Percentiles rank a stretch among this genome's conserved stretches.
Conservation (phyloP, 2,329 filamentous ascomycete species). For the Fusarium sp. region DNA sequence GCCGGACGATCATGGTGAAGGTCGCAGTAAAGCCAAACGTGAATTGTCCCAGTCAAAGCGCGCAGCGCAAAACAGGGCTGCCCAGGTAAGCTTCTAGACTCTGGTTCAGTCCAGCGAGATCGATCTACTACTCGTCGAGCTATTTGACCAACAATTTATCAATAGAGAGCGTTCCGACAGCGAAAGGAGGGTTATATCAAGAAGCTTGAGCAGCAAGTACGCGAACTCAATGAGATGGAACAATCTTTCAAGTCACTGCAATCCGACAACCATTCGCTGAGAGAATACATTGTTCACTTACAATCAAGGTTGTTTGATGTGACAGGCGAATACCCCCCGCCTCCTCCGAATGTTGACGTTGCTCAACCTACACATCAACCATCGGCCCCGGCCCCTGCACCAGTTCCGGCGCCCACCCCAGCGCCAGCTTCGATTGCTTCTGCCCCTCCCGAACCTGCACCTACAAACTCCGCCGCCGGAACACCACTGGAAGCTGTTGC, state of each 20-base stretch:
- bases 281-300: slow-evolving; percentile 92
- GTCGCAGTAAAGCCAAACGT: slow-evolving; percentile 84
- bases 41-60: slow-evolving; percentile 96
- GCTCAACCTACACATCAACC: slow-evolving; percentile 46
- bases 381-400: slow-evolving; percentile 40
- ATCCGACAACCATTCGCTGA: slow-evolving; percentile 87
- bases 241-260: slow-evolving; percentile 84
- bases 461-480: slow-evolving; percentile 48
- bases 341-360: slow-evolving; percentile 83
- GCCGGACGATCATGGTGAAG: slow-evolving; percentile 57
- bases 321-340: slow-evolving; percentile 84
- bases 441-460: slow-evolving; percentile 38
- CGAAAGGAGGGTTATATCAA: slow-evolving; percentile 99
- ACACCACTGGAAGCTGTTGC: slow-evolving; percentile 63
- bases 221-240: slow-evolving; percentile 81
- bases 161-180: slow-evolving; percentile 92
- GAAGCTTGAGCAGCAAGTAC: slow-evolving; percentile 93
- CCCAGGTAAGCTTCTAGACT: slow-evolving; percentile 77
- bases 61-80: slow-evolving; percentile 94
- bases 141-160: slow-evolving; percentile 40
- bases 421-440: not conserved
- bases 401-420: slow-evolving; percentile 13
- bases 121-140: not conserved
- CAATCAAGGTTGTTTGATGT: slow-evolving; percentile 88
- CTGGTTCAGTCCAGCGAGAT: not conserved